Percentiles rank a stretch among this genome's conserved stretches.
Evolutionary conservation across 176 grass and related monocot genomes (phyloP).

Genomic region (Stipa capillata): DNA sequence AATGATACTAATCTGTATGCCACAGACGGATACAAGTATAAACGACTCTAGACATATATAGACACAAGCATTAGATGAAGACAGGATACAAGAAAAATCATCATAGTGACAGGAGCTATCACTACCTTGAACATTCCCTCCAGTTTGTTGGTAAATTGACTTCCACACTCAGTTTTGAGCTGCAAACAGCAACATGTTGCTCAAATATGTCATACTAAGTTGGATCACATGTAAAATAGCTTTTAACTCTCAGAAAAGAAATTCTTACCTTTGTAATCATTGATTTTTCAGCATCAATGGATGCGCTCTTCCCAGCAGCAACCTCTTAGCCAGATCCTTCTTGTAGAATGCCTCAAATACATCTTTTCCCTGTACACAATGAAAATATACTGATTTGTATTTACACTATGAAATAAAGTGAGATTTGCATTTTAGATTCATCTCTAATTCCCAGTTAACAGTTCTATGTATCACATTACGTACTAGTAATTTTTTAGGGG

Average conservation of each 20-base stretch:
- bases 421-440: background rate
- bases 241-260: background rate
- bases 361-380: conserved; percentile 82
- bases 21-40: no score
- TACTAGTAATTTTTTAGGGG: background rate
- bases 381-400: background rate
- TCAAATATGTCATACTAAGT: conserved; percentile 6
- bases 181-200: conserved; percentile 37
- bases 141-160: conserved; percentile 98
- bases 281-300: conserved; percentile 97
- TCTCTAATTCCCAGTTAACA: background rate
- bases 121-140: conserved; percentile 99
- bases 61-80: background rate
- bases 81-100: background rate
- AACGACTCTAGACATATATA: background rate
- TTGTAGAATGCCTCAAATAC: conserved; percentile 99
- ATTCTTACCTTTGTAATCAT: conserved; percentile 93
- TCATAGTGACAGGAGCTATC: background rate
- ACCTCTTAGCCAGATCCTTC: conserved; percentile 97
- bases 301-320: conserved; percentile 95
- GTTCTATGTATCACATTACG: background rate
- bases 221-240: conserved; percentile 1
- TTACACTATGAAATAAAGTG: background rate
- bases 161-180: conserved; percentile 99
- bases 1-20: background rate